phyloP scores from a whole-genome alignment of 106 monocot genomes.

The Acorus calamus region DNA sequence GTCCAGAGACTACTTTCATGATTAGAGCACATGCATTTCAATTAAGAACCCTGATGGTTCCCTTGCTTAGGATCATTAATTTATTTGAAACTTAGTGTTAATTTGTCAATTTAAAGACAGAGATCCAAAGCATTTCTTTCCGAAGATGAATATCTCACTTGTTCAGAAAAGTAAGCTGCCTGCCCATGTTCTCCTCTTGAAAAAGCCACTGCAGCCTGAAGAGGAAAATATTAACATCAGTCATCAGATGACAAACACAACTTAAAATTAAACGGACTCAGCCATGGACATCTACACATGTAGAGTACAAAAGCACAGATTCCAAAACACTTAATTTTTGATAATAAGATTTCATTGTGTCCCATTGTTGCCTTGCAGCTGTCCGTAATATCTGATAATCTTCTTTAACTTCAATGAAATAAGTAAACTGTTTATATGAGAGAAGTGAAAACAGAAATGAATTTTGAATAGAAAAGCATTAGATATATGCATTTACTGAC shows the following conservation, averaged over 20 bases:
- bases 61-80: too few species aligned
- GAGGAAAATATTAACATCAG: constrained; percentile 7
- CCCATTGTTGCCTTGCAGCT: constrained; percentile 53
- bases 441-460: too few species aligned
- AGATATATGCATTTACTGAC: too few species aligned
- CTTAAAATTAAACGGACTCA: background rate
- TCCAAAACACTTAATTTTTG: constrained; percentile 35
- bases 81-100: background rate
- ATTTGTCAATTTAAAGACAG: background rate
- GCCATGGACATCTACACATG: background rate
- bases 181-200: constrained; percentile 62
- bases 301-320: background rate
- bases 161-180: constrained; percentile 72
- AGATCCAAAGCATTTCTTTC: background rate
- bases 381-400: constrained; percentile 51
- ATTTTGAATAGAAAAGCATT: too few species aligned
- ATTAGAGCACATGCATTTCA: too few species aligned
- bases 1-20: too few species aligned
- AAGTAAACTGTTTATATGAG: background rate
- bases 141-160: constrained; percentile 23
- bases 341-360: constrained; percentile 59
- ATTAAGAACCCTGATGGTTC: too few species aligned
- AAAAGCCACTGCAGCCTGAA: constrained; percentile 70
- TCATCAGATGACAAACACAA: background rate
- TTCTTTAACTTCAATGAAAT: constrained; percentile 17